Conservation (phyloP, 2,329 filamentous ascomycete genomes). For the Blastomyces parvus region DNA sequence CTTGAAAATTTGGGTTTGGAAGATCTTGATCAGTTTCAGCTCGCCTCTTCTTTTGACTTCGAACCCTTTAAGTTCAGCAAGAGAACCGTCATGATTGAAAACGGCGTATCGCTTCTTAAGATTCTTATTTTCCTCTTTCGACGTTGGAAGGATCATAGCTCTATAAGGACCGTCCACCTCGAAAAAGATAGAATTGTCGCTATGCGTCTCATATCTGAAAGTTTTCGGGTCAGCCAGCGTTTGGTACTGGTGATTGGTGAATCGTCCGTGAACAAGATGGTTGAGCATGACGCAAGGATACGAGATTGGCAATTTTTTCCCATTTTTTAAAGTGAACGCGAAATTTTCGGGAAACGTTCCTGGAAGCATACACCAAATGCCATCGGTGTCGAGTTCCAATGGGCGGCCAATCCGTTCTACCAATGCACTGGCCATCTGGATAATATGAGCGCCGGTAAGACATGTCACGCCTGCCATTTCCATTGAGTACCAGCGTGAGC, state of each 20-base stretch:
- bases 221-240: slow-evolving; percentile 67
- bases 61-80: slow-evolving; percentile 94
- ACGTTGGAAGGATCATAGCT: slow-evolving; percentile 94
- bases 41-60: slow-evolving; percentile 96
- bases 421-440: slow-evolving; percentile 87
- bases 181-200: slow-evolving; percentile 99
- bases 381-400: slow-evolving; percentile 90
- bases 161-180: slow-evolving; percentile 97
- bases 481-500: slow-evolving; percentile 97
- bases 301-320: slow-evolving; percentile 92
- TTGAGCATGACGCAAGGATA: slow-evolving; percentile 99
- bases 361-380: slow-evolving; percentile 99
- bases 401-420: slow-evolving; percentile 90
- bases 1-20: slow-evolving; percentile 98
- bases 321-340: slow-evolving; percentile 83
- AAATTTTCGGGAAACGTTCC: slow-evolving; percentile 97
- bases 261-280: slow-evolving; percentile 85
- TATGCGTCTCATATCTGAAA: slow-evolving; percentile 91
- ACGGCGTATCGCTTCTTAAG: slow-evolving; percentile 98
- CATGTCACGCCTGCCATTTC: slow-evolving; percentile 99
- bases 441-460: slow-evolving; percentile 89
- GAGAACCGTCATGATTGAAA: slow-evolving; percentile 93
- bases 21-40: slow-evolving; percentile 98
- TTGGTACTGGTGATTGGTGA: slow-evolving; percentile 97
- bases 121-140: slow-evolving; percentile 98